Evolutionary conservation across 2,329 filamentous ascomycete species (phyloP).

Genomic region (Alternaria novae-zelandiae): DNA sequence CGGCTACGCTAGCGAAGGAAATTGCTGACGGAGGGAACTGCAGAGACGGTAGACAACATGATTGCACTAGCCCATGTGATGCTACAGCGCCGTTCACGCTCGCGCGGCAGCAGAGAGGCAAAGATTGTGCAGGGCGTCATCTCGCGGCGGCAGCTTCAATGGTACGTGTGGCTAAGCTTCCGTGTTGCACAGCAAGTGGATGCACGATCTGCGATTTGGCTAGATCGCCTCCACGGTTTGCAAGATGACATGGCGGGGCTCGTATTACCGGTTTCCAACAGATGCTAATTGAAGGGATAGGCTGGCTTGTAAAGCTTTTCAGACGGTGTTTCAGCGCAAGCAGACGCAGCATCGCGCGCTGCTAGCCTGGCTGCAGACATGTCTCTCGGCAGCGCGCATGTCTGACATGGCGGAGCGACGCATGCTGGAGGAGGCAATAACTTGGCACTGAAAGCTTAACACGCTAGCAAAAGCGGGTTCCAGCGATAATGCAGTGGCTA

Average conservation of each 20-base stretch:
- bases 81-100: conserved; percentile 62
- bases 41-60: conserved; percentile 70
- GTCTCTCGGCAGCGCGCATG: conserved; percentile 38
- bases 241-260: conserved; percentile 27
- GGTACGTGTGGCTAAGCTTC: conserved; percentile 58
- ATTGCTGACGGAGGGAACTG: conserved; percentile 22
- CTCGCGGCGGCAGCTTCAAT: conserved; percentile 64
- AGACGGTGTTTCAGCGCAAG: conserved; percentile 69
- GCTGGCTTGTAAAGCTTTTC: conserved; percentile 74
- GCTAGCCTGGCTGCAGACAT: conserved; percentile 68
- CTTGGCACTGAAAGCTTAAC: conserved; percentile 13
- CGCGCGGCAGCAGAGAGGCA: conserved; percentile 43
- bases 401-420: conserved; percentile 36
- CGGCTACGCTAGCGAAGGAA: conserved; percentile 14
- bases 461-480: background rate
- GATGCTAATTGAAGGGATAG: conserved; percentile 50
- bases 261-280: conserved; percentile 10
- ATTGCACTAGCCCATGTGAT: conserved; percentile 69
- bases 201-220: conserved; percentile 13
- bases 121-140: conserved; percentile 55
- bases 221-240: conserved; percentile 18
- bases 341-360: conserved; percentile 72
- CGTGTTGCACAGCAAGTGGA: conserved; percentile 30
- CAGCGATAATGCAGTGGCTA: background rate
- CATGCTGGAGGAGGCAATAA: conserved; percentile 36